These are phyloP conservation scores for Nakazawaea ambrosiae DNA, from an alignment of 805 yeast species.

Conservation along the genomic window DNA sequence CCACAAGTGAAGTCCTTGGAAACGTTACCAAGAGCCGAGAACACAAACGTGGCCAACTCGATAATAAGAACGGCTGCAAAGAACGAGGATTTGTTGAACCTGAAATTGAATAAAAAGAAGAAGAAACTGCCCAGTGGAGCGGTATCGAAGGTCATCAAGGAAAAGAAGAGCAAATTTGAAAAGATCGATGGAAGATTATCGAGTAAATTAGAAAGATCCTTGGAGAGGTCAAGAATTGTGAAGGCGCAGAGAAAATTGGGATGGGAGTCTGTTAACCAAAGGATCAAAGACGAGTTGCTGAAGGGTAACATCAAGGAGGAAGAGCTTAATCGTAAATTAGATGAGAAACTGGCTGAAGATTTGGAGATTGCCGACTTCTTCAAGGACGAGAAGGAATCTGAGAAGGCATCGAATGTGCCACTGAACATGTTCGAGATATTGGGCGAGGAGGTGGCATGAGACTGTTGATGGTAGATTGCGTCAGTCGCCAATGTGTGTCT, in stretches of 20 bases:
- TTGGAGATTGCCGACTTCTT: slow-evolving; percentile 11
- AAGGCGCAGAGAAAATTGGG: slow-evolving; percentile 59
- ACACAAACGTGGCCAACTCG: slow-evolving; percentile 53
- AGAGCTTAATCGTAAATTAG: slow-evolving; percentile 27
- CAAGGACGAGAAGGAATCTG: neutral
- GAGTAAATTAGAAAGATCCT: slow-evolving; percentile 57
- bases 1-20: slow-evolving; percentile 41
- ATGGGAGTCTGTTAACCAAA: slow-evolving; percentile 63
- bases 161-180: slow-evolving; percentile 40
- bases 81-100: slow-evolving; percentile 54
- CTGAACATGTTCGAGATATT: slow-evolving; percentile 29
- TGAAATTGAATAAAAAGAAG: slow-evolving; percentile 37
- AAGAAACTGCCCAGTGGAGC: slow-evolving; percentile 18
- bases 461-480: too few species aligned
- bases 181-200: slow-evolving; percentile 48
- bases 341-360: slow-evolving; percentile 10
- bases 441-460: slow-evolving; percentile 29
- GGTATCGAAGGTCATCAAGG: slow-evolving; percentile 21
- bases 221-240: slow-evolving; percentile 55
- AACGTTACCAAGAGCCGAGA: slow-evolving; percentile 50
- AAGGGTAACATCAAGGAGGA: slow-evolving; percentile 23
- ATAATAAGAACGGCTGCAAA: slow-evolving; percentile 61
- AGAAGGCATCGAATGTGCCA: slow-evolving; percentile 2
- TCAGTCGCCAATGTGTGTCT: too few species aligned
- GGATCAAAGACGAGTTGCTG: slow-evolving; percentile 27